A percentile compares a stretch with the other conserved stretches of the same genome.
Evolutionary conservation across 352 stramenopile species (phyloP).

Genomic region (Albugo candida): DNA sequence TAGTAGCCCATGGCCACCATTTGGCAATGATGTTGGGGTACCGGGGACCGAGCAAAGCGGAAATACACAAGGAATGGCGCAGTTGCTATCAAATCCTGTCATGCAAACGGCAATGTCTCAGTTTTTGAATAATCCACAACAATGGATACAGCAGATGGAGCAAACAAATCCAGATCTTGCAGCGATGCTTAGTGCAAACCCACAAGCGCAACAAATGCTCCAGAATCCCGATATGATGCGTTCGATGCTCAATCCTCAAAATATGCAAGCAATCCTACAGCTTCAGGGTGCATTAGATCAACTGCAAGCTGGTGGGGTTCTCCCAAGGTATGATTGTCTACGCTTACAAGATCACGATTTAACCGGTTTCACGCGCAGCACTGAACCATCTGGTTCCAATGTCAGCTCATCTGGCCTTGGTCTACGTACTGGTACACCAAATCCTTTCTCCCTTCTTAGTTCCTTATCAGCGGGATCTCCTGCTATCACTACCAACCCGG

Average conservation of each 20-base stretch:
- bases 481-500: conserved; percentile 5
- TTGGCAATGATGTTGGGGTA: too few relatives aligned
- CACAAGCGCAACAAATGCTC: conserved; percentile 79
- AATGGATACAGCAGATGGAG: conserved; percentile 72
- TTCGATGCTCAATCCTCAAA: conserved; percentile 77
- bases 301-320: conserved; percentile 38
- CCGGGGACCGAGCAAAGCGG: too few relatives aligned
- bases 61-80: conserved; percentile 58
- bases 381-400: conserved; percentile 2
- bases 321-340: conserved; percentile 35
- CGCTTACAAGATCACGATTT: not conserved
- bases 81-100: conserved; percentile 75
- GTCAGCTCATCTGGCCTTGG: not conserved
- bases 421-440: conserved; percentile 6
- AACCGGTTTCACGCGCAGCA: not conserved
- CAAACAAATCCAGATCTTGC: conserved; percentile 81
- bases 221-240: conserved; percentile 72
- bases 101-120: conserved; percentile 70
- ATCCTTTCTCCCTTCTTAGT: conserved; percentile 14
- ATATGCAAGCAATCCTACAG: conserved; percentile 82
- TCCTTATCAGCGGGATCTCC: conserved; percentile 8
- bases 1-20: too few relatives aligned
- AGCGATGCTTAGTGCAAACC: conserved; percentile 70
- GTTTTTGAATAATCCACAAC: conserved; percentile 58
- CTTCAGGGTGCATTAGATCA: conserved; percentile 80